phyloP scores from a whole-genome alignment of 495 filamentous ascomycete species.

The Oidiodendron maius region DNA sequence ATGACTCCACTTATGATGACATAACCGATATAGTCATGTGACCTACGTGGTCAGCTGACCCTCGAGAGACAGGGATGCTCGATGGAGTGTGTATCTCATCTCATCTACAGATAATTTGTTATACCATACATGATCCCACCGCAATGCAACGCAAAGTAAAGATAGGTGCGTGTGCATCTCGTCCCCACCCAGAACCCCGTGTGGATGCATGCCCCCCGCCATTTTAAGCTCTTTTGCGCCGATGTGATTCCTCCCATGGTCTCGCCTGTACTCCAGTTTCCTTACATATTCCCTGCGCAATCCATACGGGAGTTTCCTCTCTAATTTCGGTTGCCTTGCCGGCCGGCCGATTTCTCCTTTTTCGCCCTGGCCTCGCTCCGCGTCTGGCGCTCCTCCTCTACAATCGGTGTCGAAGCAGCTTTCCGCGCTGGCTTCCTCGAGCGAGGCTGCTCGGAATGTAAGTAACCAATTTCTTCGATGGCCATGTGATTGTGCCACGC shows the following conservation, averaged over 20 bases:
- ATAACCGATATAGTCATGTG: too few species aligned
- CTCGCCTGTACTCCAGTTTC: background rate
- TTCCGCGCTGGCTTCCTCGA: conserved; percentile 57
- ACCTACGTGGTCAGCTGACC: too few species aligned
- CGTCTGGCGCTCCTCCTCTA: conserved; percentile 24
- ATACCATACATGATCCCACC: too few species aligned
- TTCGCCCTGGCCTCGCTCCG: conserved; percentile 39
- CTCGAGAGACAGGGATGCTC: too few species aligned
- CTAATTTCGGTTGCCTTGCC: conserved; percentile 7
- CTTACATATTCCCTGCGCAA: background rate
- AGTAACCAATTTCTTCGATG: conserved; percentile 68
- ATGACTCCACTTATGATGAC: too few species aligned
- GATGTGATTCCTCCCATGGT: background rate
- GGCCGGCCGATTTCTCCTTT: conserved; percentile 34
- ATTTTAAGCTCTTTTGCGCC: too few species aligned
- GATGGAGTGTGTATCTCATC: too few species aligned
- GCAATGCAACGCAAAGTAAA: too few species aligned
- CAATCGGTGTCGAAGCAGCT: conserved; percentile 4
- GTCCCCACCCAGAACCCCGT: too few species aligned
- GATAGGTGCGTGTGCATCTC: too few species aligned
- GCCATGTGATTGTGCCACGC: conserved; percentile 78
- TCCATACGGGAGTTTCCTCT: background rate
- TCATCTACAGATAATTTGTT: too few species aligned
- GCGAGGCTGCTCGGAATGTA: conserved; percentile 72
- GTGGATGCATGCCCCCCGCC: too few species aligned